These are phyloP conservation scores for Sclerotinia glacialis DNA, from an alignment of 2,329 filamentous ascomycete genomes.

Conservation along the genomic window DNA sequence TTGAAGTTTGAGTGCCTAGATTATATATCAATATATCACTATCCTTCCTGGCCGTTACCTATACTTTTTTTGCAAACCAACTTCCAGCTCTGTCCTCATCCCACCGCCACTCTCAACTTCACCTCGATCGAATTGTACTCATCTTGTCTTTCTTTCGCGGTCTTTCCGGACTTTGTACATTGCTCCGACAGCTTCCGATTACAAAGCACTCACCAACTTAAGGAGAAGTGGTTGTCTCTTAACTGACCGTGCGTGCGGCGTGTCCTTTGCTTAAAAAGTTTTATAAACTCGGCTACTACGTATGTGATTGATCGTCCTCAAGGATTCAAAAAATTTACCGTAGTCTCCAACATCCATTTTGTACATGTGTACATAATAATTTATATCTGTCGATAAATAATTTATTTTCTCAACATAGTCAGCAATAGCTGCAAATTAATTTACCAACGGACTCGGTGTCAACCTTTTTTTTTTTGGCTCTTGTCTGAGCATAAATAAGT, in stretches of 20 bases:
- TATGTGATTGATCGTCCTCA: constrained; percentile 8
- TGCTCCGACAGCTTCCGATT: not conserved
- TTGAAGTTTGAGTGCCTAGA: not conserved
- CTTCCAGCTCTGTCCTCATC: not conserved
- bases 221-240: no score
- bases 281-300: not conserved
- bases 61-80: no score
- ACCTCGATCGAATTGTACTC: not conserved
- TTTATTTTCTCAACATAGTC: constrained; percentile 6
- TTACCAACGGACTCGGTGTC: not conserved
- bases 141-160: not conserved
- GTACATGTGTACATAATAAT: constrained; percentile 22
- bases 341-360: constrained; percentile 8
- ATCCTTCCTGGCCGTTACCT: not conserved
- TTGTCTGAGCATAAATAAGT: constrained; percentile 14
- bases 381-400: constrained; percentile 7
- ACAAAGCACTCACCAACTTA: not conserved
- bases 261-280: not conserved
- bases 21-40: no score
- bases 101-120: not conserved
- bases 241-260: no score
- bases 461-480: constrained; percentile 31
- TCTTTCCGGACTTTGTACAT: not conserved
- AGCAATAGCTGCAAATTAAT: constrained; percentile 5
- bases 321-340: constrained; percentile 15